Conservation (phyloP, 805 yeast species). For the Pichia manshurica region DNA sequence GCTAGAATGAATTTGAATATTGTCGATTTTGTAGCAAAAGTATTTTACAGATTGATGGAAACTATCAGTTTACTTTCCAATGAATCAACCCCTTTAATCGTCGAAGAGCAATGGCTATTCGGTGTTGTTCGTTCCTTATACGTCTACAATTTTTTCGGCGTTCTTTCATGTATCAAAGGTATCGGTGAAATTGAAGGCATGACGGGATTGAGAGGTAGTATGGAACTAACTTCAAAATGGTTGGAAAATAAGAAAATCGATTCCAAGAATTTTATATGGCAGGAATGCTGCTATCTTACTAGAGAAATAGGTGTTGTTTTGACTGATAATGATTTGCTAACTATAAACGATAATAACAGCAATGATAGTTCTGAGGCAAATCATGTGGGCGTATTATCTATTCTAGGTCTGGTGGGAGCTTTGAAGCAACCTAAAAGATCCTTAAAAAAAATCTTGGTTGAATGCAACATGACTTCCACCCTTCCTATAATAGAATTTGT, state of each 20-base stretch:
- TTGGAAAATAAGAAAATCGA: conserved; percentile 2
- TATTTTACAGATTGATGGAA: conserved; percentile 38
- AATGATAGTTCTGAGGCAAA: background rate
- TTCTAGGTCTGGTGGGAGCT: conserved; percentile 9
- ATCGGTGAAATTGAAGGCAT: conserved; percentile 20
- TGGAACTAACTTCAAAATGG: conserved; percentile 14
- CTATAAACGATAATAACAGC: background rate
- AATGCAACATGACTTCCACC: conserved; percentile 13
- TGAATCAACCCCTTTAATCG: conserved; percentile 4
- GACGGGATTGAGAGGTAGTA: conserved; percentile 16
- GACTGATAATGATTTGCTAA: background rate
- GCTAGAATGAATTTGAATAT: conserved; percentile 38
- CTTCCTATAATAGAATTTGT: conserved; percentile 13
- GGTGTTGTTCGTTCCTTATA: conserved; percentile 10
- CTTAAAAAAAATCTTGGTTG: conserved; percentile 13
- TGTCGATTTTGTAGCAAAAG: conserved; percentile 40
- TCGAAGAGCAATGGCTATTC: conserved; percentile 27
- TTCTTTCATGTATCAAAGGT: conserved; percentile 19
- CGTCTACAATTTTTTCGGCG: conserved; percentile 15
- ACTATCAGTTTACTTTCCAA: conserved; percentile 16
- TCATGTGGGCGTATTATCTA: conserved; percentile 1
- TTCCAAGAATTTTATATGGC: conserved; percentile 7
- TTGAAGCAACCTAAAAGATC: conserved; percentile 13
- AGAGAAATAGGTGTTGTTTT: conserved; percentile 13
- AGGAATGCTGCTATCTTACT: conserved; percentile 3